Conservation (phyloP, 148 eudicot genomes). For the Rhododendron vialii region DNA sequence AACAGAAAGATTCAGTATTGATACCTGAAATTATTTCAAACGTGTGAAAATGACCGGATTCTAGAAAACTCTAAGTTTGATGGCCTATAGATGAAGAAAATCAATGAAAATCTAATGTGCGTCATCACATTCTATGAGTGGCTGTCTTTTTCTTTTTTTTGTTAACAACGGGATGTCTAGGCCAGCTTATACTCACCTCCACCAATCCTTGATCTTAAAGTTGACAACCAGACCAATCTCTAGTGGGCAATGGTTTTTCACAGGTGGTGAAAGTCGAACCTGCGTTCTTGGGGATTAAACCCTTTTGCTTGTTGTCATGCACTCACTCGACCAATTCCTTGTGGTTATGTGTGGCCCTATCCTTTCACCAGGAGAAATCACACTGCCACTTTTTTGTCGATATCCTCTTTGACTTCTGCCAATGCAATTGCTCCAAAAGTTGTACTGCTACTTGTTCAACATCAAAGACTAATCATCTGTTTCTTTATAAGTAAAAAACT, state of each 20-base stretch:
- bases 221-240: neutral
- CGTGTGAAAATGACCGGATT: neutral
- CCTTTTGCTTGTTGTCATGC: neutral
- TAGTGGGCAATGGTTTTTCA: neutral
- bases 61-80: neutral
- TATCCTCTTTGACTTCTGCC: neutral
- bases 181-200: neutral
- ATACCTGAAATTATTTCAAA: neutral
- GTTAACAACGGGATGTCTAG: neutral
- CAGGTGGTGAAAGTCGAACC: neutral
- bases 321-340: neutral
- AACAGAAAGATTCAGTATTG: neutral
- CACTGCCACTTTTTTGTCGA: neutral
- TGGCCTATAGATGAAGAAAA: neutral
- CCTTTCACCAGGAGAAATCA: neutral
- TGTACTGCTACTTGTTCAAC: neutral
- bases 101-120: neutral
- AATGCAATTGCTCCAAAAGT: neutral
- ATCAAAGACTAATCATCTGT: neutral
- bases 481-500: neutral
- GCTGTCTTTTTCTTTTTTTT: neutral
- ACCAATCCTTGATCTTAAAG: neutral
- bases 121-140: neutral
- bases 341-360: neutral
- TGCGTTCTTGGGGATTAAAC: neutral